phyloP scores from a whole-genome alignment of 176 grass and related monocot species.

The Carex pumila region DNA sequence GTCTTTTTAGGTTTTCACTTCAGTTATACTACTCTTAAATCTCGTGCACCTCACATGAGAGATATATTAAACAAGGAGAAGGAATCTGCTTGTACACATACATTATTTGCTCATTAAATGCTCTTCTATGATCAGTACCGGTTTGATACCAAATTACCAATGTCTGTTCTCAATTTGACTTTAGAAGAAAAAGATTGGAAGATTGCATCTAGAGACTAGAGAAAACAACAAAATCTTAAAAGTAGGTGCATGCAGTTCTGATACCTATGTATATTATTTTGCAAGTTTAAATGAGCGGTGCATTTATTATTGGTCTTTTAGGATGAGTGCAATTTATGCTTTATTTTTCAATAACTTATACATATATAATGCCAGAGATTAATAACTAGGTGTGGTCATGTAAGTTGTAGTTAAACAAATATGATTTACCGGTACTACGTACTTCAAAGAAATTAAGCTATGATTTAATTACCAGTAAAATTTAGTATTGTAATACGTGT shows the following conservation, averaged over 20 bases:
- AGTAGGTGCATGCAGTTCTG: not conserved
- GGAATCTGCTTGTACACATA: constrained; percentile 37
- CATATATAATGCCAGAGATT: too few relatives aligned
- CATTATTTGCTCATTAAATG: constrained; percentile 36
- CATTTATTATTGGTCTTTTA: not conserved
- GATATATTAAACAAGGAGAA: constrained; percentile 40
- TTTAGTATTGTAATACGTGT: not conserved
- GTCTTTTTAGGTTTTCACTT: constrained; percentile 19
- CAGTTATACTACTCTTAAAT: constrained; percentile 17
- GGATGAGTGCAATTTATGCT: not conserved
- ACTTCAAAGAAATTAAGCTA: too few relatives aligned
- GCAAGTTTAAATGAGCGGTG: not conserved
- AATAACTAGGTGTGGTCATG: not conserved
- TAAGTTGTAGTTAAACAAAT: not conserved
- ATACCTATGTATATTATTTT: not conserved
- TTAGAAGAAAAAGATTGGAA: not conserved
- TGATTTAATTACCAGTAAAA: not conserved
- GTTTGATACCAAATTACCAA: constrained; percentile 31
- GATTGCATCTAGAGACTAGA: not conserved
- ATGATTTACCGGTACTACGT: not conserved
- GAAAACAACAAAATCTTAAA: not conserved
- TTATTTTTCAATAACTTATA: not conserved
- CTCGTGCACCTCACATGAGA: constrained; percentile 60
- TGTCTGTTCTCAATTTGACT: constrained; percentile 19
- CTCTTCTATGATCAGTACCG: constrained; percentile 24